These are phyloP conservation scores for Huntiella omanensis DNA, from an alignment of 2,329 filamentous ascomycete genomes.

Conservation along the genomic window DNA sequence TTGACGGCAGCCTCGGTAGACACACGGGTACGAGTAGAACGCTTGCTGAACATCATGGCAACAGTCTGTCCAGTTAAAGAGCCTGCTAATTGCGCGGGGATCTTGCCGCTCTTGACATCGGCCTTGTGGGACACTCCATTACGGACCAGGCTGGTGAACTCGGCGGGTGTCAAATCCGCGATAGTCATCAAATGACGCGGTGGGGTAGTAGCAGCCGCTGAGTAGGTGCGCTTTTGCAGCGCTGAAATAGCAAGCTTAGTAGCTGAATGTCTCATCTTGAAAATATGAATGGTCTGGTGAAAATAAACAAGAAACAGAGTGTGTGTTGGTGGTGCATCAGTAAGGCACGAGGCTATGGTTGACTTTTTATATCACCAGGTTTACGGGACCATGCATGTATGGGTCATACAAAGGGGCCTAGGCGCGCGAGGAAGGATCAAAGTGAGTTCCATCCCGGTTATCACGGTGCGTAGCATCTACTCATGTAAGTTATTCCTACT, in stretches of 20 bases:
- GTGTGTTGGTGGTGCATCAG: no score
- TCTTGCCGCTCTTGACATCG: slow-evolving; percentile 50
- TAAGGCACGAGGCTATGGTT: not conserved
- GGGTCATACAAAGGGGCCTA: not conserved
- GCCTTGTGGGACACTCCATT: slow-evolving; percentile 65
- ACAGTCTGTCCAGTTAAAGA: slow-evolving; percentile 60
- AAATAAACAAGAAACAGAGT: no score
- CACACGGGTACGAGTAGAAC: slow-evolving; percentile 80
- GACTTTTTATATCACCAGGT: not conserved
- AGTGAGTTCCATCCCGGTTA: not conserved
- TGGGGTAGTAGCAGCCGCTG: slow-evolving; percentile 17
- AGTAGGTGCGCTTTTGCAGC: slow-evolving; percentile 25
- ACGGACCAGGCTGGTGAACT: slow-evolving; percentile 65
- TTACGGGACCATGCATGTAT: not conserved
- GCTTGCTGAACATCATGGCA: slow-evolving; percentile 93
- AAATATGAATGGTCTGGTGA: not conserved
- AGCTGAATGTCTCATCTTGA: slow-evolving; percentile 19
- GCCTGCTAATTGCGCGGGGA: slow-evolving; percentile 38
- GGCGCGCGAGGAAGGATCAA: not conserved
- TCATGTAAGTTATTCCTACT: no score
- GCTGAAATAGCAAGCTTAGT: slow-evolving; percentile 19
- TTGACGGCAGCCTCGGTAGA: slow-evolving; percentile 82
- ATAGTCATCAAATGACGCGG: slow-evolving; percentile 87
- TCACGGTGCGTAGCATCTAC: not conserved
- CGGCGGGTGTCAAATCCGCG: slow-evolving; percentile 59